A percentile compares a stretch with the other conserved stretches of the same genome.
Conservation (phyloP, 2,329 filamentous ascomycete species). For the Colletotrichum cordylinicola region DNA sequence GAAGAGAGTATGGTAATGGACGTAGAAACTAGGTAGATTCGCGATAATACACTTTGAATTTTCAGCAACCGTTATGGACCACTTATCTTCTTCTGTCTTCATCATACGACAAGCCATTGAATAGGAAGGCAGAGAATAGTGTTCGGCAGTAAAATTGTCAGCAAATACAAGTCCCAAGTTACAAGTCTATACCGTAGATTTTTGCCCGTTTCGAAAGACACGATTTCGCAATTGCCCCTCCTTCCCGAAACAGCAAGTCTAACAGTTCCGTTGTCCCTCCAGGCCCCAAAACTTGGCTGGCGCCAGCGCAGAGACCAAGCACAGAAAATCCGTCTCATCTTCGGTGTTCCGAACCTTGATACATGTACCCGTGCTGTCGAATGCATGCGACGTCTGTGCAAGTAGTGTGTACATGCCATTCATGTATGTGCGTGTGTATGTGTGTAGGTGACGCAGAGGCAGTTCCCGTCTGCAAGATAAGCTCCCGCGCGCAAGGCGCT, state of each 20-base stretch:
- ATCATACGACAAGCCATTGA: neutral
- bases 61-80: neutral
- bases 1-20: neutral
- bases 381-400: neutral
- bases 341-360: neutral
- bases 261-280: neutral
- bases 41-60: neutral
- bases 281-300: neutral
- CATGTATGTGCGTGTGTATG: neutral
- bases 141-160: neutral
- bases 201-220: neutral
- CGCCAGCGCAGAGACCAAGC: neutral
- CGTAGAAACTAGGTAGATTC: neutral
- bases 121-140: too few relatives aligned
- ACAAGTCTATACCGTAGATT: neutral
- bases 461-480: neutral
- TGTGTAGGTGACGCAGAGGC: neutral
- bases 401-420: neutral
- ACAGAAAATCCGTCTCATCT: neutral
- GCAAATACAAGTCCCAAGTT: neutral
- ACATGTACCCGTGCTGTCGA: neutral
- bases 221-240: neutral
- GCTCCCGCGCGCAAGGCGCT: neutral
- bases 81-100: neutral
- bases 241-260: neutral